These are phyloP conservation scores for Neofusicoccum sp. DNA, from an alignment of 2,329 filamentous ascomycete species.

Conservation along the genomic window DNA sequence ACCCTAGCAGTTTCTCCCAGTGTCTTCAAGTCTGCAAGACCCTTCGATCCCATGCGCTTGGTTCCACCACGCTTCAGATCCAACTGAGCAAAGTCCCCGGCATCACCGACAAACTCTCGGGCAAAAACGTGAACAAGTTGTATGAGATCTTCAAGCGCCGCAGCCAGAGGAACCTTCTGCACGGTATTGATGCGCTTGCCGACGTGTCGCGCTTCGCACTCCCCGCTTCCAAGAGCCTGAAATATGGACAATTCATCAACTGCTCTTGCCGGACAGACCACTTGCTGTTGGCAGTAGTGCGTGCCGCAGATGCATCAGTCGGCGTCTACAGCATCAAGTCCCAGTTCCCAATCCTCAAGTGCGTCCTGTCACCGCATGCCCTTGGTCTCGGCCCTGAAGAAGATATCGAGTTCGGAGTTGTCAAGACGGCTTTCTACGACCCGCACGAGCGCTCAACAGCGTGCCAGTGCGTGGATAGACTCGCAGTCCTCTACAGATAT, in stretches of 20 bases:
- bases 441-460: not conserved
- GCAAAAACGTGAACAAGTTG: not conserved
- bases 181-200: not conserved
- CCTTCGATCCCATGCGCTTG: conserved; percentile 28
- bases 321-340: conserved; percentile 14
- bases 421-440: conserved; percentile 16
- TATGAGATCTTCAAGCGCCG: not conserved
- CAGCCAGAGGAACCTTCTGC: not conserved
- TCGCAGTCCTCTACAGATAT: conserved; percentile 18
- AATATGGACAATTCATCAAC: conserved; percentile 7
- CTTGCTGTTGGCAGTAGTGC: conserved; percentile 9
- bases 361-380: conserved; percentile 4
- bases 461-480: conserved; percentile 3
- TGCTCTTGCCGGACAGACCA: conserved; percentile 6
- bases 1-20: conserved; percentile 29
- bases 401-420: conserved; percentile 9
- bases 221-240: not conserved
- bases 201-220: not conserved
- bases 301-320: not conserved
- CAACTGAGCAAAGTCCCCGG: conserved; percentile 27
- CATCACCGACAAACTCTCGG: not conserved
- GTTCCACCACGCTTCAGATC: conserved; percentile 24
- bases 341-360: conserved; percentile 9
- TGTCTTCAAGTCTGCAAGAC: conserved; percentile 27
- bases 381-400: conserved; percentile 1